Evolutionary conservation across 345 rosid species (phyloP).

Genomic region (Hibiscus syriacus): DNA sequence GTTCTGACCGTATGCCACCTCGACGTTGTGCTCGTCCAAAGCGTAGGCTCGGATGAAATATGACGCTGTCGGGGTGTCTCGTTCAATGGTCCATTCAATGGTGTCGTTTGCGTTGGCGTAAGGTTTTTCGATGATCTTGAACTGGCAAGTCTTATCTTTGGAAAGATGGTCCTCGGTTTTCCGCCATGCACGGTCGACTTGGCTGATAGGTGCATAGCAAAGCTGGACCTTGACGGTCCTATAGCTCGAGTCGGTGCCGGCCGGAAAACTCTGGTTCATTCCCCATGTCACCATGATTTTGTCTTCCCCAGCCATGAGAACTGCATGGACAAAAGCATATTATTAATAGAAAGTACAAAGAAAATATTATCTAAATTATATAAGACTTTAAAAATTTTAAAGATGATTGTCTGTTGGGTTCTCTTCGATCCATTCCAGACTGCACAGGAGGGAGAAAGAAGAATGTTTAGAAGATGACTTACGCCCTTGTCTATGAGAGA

Average conservation of each 20-base stretch:
- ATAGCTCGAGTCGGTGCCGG: constrained; percentile 34
- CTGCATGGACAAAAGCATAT: no score
- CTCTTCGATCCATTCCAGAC: no score
- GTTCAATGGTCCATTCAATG: constrained; percentile 39
- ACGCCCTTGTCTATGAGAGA: constrained; percentile 4
- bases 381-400: no score
- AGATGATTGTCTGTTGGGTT: no score
- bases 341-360: no score
- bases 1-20: constrained; percentile 57
- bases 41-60: constrained; percentile 74
- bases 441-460: no score
- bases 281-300: constrained; percentile 49
- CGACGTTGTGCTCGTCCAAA: constrained; percentile 12
- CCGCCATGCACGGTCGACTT: constrained; percentile 69
- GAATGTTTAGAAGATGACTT: neutral
- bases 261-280: constrained; percentile 32
- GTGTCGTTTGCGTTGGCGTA: constrained; percentile 27
- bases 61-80: constrained; percentile 49
- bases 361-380: no score
- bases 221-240: constrained; percentile 43
- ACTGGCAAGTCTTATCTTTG: constrained; percentile 64
- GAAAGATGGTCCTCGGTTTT: constrained; percentile 39
- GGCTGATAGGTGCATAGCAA: constrained; percentile 77
- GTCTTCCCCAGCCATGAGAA: constrained; percentile 10
- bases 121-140: constrained; percentile 32